Base-by-base conservation (phyloP, 495 filamentous ascomycete genomes). In the Neurospora tetraspora region DNA sequence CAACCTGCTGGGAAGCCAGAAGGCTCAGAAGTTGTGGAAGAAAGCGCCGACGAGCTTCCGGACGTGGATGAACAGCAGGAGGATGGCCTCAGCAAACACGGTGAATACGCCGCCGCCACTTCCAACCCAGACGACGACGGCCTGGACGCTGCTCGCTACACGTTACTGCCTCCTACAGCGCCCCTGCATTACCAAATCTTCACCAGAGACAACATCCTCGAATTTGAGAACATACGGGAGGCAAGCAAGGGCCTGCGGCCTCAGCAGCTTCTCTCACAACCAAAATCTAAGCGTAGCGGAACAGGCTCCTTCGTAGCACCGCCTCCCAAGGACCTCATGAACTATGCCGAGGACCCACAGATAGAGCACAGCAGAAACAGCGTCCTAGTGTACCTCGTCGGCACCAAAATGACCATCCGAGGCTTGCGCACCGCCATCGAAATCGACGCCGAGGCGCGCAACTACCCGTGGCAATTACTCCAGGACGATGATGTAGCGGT, bases 361-460 rank as follows among this genome's bases (percentile, higher is more conserved):
- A 42, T 59, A 20, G 20, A 23, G 34, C 37, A 12, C 65, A 70
- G 71, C 61, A 59, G n/a, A 23, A 61, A 65, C 68, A 61, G 39
- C 20, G 88, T 89, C 2, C 72, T 86, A 3, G 77, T 89, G 47
- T 79, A 75, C 9, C 75, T 88, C 23, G 80, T 84, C 39, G 81
- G 82, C 34, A 43, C 43, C 71, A 73, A 71, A 34, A 47, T 77
- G 16, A 72, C 74, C 36, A 18, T 39, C 14, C 39, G 39, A 1
- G 77, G 71, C 38, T 69, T 89, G 53, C 74, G 73, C 38, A 65
- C 72, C n/a, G 79, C 77, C 18, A 79, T 90, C 42, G 76, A 72
- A 31, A 76, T 76, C 20, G 88, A 90, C 76, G 84, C 84, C 12
- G 72, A 47, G 20, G 79, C 80, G 11, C 74, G 79, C 6, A 78